Evolutionary conservation across 192 early-diverging fungal genomes (phyloP).

Genomic region (Backusella circina): DNA sequence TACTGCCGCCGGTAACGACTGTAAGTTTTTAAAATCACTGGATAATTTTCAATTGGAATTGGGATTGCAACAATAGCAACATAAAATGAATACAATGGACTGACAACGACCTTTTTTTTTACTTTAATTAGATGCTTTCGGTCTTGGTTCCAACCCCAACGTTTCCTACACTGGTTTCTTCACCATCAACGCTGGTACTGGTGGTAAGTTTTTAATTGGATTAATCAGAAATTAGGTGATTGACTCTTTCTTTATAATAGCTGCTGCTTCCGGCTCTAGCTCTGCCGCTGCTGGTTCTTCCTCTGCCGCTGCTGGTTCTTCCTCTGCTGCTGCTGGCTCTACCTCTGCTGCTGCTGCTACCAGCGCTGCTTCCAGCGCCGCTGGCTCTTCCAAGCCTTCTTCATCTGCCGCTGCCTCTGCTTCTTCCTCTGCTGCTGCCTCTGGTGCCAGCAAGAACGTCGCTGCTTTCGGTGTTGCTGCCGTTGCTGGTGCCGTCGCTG

Average conservation of each 20-base stretch:
- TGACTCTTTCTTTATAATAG: neutral
- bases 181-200: constrained; percentile 13
- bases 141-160: constrained; percentile 19
- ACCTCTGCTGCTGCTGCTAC: neutral
- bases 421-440: neutral
- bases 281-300: constrained; percentile 4
- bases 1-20: constrained; percentile 20
- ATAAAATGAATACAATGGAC: neutral
- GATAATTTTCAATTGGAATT: neutral
- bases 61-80: neutral
- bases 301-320: neutral
- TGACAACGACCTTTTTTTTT: neutral
- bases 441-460: constrained; percentile 8
- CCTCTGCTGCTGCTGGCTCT: neutral
- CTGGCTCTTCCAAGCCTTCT: constrained; percentile 3
- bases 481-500: constrained; percentile 13
- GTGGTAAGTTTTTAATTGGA: neutral
- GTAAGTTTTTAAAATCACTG: constrained; percentile 22
- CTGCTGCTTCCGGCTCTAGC: neutral
- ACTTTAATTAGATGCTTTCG: constrained; percentile 20
- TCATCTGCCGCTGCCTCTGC: neutral
- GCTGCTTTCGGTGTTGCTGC: constrained; percentile 1
- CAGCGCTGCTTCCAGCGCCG: neutral
- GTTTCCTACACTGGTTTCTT: constrained; percentile 17
- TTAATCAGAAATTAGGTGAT: neutral